Base-by-base conservation (phyloP, 192 early-diverging fungal genomes). In the Coemansia sp. region DNA sequence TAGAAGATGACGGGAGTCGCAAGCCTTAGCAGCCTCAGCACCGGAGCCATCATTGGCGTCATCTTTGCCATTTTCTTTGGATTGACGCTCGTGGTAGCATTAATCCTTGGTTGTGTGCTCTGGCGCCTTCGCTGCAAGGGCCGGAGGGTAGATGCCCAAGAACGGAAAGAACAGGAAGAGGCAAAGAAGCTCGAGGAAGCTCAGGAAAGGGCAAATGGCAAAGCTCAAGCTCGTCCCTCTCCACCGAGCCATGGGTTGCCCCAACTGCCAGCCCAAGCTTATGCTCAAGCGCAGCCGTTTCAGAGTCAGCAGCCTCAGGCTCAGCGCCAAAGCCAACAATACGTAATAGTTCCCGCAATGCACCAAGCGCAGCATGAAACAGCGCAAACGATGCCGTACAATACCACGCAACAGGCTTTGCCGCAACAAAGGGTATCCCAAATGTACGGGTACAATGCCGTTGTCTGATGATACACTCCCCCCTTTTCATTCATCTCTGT, bases 31-130 rank as follows among this genome's bases (percentile, higher is more conserved):
- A 25, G 4, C 8, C 49, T 52, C 49, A 57, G 55, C 55, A 57
- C 55, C 7, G 55, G 55, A 14, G 55, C 55, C 23, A 57, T 57
- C 19, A 36, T 57, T 20, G 55, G 55, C 55, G 15, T 57, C 29
- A 57, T 57, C 29, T 35, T 57, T 36, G 55, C 55, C 4, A 57
- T 57, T 15, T 57, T 57, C 34, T 36, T 57, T n/a, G 55, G 55
- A 9, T 9, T 57, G 9, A n/a, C 55, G 17, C 15, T 57, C 0
- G 9, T 57, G 10, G 55, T 57, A 9, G 55, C 33, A 15, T 57
- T 57, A n/a, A n/a, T 57, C 0, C 17, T 57, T 5, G 55, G 55
- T 0, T 35, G 29, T 13, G 55, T 57, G 55, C 55, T 57, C 34
- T 36, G 29, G 55, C 55, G 55, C 15, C 55, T 57, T n/a, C 55